Percentiles rank a stretch among this genome's conserved stretches.
These are phyloP conservation scores for Aspergillus sclerotioniger DNA, from an alignment of 495 filamentous ascomycete genomes.

Conservation along the genomic window DNA sequence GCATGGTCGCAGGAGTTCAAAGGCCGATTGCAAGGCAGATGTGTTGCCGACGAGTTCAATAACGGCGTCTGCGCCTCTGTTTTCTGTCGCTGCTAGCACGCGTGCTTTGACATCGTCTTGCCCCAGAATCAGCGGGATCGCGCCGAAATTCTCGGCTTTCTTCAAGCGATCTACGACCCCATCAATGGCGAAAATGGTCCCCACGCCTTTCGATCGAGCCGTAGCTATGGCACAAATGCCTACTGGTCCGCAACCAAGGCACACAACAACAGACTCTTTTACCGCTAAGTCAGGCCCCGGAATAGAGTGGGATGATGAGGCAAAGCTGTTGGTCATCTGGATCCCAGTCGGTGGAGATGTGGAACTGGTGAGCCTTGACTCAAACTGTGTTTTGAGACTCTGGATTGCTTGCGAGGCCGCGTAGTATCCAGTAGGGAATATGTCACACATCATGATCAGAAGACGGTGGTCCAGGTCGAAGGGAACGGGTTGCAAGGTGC, in stretches of 20 bases:
- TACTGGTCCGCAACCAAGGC: conserved; percentile 82
- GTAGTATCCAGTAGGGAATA: conserved; percentile 77
- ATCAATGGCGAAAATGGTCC: conserved; percentile 74
- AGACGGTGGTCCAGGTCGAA: conserved; percentile 63
- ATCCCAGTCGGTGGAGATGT: too few species aligned
- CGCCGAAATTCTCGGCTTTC: conserved; percentile 67
- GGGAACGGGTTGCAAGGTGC: conserved; percentile 67
- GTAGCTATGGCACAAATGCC: conserved; percentile 81
- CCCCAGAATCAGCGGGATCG: conserved; percentile 55
- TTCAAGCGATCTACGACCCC: conserved; percentile 67
- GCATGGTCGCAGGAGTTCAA: too few species aligned
- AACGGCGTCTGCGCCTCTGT: conserved; percentile 78
- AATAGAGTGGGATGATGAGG: conserved; percentile 44
- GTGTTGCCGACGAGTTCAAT: conserved; percentile 74
- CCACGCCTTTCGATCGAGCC: conserved; percentile 65
- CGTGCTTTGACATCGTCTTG: conserved; percentile 56
- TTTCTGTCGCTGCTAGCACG: conserved; percentile 71
- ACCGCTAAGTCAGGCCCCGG: conserved; percentile 56
- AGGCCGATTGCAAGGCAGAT: too few species aligned
- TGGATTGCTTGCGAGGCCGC: conserved; percentile 47
- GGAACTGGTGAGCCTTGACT: too few species aligned
- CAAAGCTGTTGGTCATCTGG: too few species aligned
- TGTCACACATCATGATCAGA: conserved; percentile 58
- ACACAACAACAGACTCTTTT: conserved; percentile 63
- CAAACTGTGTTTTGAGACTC: too few species aligned